phyloP scores from a whole-genome alignment of 768 basidiomycete genomes.

The Panaeolus cyanescens region DNA sequence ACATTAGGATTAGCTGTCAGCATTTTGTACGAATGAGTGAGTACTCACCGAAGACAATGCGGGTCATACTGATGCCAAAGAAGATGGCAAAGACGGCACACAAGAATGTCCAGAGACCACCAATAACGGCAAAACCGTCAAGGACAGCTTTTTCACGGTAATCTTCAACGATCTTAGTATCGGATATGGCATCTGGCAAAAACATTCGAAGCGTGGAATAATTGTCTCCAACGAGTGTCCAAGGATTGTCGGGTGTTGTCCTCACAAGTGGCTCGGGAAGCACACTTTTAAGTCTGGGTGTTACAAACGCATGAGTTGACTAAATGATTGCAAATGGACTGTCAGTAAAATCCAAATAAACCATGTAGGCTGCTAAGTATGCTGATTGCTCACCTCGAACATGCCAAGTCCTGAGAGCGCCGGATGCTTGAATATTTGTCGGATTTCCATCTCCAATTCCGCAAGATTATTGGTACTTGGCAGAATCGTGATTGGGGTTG shows the following conservation, averaged over 20 bases:
- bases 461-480: slow-evolving; percentile 1
- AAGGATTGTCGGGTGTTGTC: neutral
- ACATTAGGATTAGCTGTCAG: neutral
- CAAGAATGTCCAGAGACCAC: slow-evolving; percentile 12
- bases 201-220: neutral
- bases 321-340: neutral
- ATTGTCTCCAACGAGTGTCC: neutral
- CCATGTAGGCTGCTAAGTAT: too few relatives aligned
- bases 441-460: neutral
- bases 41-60: slow-evolving; percentile 9
- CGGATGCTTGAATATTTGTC: neutral
- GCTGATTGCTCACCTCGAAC: neutral
- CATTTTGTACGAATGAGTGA: neutral
- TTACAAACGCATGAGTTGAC: neutral
- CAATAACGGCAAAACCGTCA: slow-evolving; percentile 5
- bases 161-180: slow-evolving; percentile 1
- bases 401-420: neutral
- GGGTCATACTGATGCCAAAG: slow-evolving; percentile 8
- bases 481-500: neutral
- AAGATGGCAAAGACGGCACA: slow-evolving; percentile 7
- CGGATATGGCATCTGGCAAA: neutral
- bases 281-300: neutral
- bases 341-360: neutral
- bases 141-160: slow-evolving; percentile 6
- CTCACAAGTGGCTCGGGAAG: neutral